Conservation (phyloP, 2,329 filamentous ascomycete species). For the Colletotrichum incanum region DNA sequence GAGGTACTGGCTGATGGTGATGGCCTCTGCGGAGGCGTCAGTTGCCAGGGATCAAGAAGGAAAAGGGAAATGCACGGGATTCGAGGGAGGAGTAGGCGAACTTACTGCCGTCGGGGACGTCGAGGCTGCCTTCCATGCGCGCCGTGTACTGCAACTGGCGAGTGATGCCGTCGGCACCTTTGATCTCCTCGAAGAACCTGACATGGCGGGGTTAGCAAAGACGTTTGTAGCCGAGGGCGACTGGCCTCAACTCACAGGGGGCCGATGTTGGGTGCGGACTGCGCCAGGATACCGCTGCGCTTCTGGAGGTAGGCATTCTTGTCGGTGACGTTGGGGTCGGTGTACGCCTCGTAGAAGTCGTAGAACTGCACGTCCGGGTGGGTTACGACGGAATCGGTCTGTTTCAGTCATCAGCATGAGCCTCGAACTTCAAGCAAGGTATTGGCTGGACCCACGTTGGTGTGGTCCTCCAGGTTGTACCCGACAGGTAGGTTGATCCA, state of each 20-base stretch:
- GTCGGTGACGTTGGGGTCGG: constrained; percentile 62
- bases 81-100: background rate
- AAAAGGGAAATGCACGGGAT: too few relatives aligned
- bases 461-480: constrained; percentile 71
- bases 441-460: constrained; percentile 54
- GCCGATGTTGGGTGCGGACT: constrained; percentile 77
- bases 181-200: constrained; percentile 66
- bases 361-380: constrained; percentile 69
- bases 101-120: constrained; percentile 52
- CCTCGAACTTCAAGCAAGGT: background rate
- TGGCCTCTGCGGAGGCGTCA: constrained; percentile 56
- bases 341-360: constrained; percentile 75
- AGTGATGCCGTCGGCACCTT: constrained; percentile 70
- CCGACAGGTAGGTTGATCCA: constrained; percentile 75
- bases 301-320: constrained; percentile 60
- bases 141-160: constrained; percentile 78
- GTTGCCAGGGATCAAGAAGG: fast-evolving
- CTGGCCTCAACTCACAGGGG: constrained; percentile 60
- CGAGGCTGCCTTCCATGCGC: constrained; percentile 72
- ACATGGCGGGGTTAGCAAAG: constrained; percentile 57
- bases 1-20: constrained; percentile 74
- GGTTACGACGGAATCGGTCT: constrained; percentile 64
- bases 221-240: background rate
- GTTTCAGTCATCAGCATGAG: constrained; percentile 16
- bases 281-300: constrained; percentile 73